These are phyloP conservation scores for Xylaria sp. DNA, from an alignment of 2,329 filamentous ascomycete genomes.

Conservation along the genomic window DNA sequence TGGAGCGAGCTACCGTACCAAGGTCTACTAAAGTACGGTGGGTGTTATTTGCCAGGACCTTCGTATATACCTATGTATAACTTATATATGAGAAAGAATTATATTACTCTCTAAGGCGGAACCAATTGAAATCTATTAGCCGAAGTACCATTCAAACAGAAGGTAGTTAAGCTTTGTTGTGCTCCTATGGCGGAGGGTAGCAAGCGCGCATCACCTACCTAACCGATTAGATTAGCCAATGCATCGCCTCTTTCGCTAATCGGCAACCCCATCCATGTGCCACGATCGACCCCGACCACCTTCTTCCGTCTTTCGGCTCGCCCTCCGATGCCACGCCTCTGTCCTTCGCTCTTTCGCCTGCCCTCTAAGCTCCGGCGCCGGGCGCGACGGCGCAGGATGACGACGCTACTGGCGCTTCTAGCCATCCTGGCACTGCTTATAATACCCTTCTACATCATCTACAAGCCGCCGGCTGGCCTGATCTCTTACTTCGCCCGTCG, in stretches of 20 bases:
- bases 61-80: too few relatives aligned
- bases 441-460: slow-evolving; percentile 72
- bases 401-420: slow-evolving; percentile 59
- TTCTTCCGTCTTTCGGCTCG: not conserved
- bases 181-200: not conserved
- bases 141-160: too few relatives aligned
- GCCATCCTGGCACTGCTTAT: slow-evolving; percentile 51
- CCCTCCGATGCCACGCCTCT: slow-evolving; percentile 47
- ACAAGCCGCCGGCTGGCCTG: slow-evolving; percentile 80
- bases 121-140: too few relatives aligned
- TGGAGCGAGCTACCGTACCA: too few relatives aligned
- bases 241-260: not conserved
- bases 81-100: too few relatives aligned
- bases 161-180: too few relatives aligned
- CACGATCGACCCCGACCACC: not conserved
- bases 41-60: too few relatives aligned
- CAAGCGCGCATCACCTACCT: not conserved
- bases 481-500: slow-evolving; percentile 75
- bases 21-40: too few relatives aligned
- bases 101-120: too few relatives aligned
- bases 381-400: slow-evolving; percentile 68
- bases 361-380: slow-evolving; percentile 67
- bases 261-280: too few relatives aligned
- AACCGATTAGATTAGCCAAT: not conserved
- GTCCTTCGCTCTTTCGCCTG: slow-evolving; percentile 61